Evolutionary conservation across 1,284 basidiomycete genomes (phyloP).

Genomic region (Pulveroboletus sp.): DNA sequence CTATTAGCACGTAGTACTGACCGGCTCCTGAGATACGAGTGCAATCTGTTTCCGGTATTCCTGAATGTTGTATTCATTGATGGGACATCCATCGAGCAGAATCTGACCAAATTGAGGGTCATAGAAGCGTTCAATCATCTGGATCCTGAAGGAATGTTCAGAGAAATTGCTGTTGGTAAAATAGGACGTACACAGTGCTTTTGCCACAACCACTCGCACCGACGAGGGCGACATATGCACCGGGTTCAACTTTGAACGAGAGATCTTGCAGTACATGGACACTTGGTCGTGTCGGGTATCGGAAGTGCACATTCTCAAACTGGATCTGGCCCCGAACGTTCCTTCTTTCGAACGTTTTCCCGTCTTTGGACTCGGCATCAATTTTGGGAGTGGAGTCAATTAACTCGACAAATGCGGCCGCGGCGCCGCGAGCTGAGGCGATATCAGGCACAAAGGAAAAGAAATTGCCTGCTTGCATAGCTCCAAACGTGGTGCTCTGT

Average conservation of each 20-base stretch:
- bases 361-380: constrained; percentile 78
- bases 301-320: constrained; percentile 86
- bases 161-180: neutral
- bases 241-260: constrained; percentile 80
- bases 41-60: constrained; percentile 85
- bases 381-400: constrained; percentile 84
- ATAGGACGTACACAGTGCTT: constrained; percentile 68
- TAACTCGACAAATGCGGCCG: constrained; percentile 74
- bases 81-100: constrained; percentile 78
- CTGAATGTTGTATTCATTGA: constrained; percentile 79
- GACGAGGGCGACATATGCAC: constrained; percentile 89
- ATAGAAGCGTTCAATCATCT: constrained; percentile 88
- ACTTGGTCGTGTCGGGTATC: constrained; percentile 89
- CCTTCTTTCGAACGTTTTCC: constrained; percentile 52
- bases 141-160: constrained; percentile 52
- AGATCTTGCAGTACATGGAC: constrained; percentile 85
- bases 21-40: constrained; percentile 91
- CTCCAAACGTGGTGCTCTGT: constrained; percentile 70
- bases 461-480: constrained; percentile 83
- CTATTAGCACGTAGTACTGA: constrained; percentile 18
- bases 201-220: constrained; percentile 90
- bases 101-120: constrained; percentile 77
- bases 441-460: constrained; percentile 95
- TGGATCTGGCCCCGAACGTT: constrained; percentile 70
- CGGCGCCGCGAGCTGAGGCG: constrained; percentile 83